These are phyloP conservation scores for Thelephora ganbajun DNA, from an alignment of 768 basidiomycete species.

Conservation along the genomic window DNA sequence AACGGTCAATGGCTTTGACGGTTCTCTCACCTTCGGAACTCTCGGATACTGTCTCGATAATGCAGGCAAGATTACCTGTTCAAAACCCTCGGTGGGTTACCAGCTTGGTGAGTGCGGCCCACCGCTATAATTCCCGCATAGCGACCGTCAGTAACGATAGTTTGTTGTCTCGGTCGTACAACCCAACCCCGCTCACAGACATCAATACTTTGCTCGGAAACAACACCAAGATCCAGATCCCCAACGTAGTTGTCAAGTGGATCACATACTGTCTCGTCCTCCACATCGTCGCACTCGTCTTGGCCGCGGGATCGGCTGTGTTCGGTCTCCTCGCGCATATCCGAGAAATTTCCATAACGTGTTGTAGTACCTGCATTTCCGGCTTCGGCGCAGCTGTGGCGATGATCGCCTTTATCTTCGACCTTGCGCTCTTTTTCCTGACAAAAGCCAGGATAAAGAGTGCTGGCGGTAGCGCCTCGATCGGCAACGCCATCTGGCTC, in stretches of 20 bases:
- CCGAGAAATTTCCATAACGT: slow-evolving; percentile 74
- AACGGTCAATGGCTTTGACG: slow-evolving; percentile 28
- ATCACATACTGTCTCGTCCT: slow-evolving; percentile 87
- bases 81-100: slow-evolving; percentile 74
- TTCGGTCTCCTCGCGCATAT: slow-evolving; percentile 85
- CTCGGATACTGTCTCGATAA: slow-evolving; percentile 76
- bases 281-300: slow-evolving; percentile 75
- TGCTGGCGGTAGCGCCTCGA: slow-evolving; percentile 56
- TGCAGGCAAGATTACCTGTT: slow-evolving; percentile 48
- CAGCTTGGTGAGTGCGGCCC: slow-evolving; percentile 49
- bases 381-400: slow-evolving; percentile 70
- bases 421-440: slow-evolving; percentile 82
- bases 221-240: slow-evolving; percentile 52
- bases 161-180: background rate
- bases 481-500: slow-evolving; percentile 88
- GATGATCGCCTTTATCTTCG: slow-evolving; percentile 84
- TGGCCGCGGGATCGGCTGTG: slow-evolving; percentile 55
- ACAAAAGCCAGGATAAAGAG: slow-evolving; percentile 73
- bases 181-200: slow-evolving; percentile 31
- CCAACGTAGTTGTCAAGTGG: slow-evolving; percentile 82
- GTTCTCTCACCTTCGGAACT: slow-evolving; percentile 72
- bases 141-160: background rate
- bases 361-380: slow-evolving; percentile 69
- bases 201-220: slow-evolving; percentile 72
- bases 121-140: background rate